Evolutionary conservation across 2,329 filamentous ascomycete genomes (phyloP).

Genomic region (Gyromitra esculenta): DNA sequence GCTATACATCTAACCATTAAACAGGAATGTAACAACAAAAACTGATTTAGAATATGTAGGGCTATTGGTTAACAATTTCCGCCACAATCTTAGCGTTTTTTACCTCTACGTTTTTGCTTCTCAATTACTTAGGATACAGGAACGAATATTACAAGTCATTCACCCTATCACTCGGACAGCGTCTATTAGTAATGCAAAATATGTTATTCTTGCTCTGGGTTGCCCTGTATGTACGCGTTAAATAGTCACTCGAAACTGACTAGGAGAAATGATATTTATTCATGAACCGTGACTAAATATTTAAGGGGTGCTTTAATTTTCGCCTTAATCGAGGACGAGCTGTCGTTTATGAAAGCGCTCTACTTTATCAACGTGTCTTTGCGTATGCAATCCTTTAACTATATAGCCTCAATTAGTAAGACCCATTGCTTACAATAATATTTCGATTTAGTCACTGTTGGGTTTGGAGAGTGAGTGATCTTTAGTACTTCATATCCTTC

Average conservation of each 20-base stretch:
- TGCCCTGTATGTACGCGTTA: constrained; percentile 15
- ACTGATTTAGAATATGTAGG: background rate
- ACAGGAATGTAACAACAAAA: background rate
- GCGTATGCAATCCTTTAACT: background rate
- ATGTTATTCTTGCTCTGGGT: constrained; percentile 30
- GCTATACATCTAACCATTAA: no score
- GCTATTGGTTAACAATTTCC: constrained; percentile 32
- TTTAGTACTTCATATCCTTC: background rate
- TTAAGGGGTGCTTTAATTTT: constrained; percentile 20
- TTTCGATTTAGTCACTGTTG: constrained; percentile 15
- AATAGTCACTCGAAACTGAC: background rate
- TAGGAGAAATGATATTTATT: background rate
- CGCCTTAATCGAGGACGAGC: constrained; percentile 20
- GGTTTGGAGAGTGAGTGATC: constrained; percentile 32
- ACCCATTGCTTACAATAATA: background rate
- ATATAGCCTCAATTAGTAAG: no score
- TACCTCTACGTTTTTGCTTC: constrained; percentile 15
- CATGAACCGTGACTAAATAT: background rate
- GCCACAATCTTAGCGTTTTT: constrained; percentile 14
- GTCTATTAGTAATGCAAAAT: constrained; percentile 31
- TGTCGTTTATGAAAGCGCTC: constrained; percentile 26
- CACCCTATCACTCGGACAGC: constrained; percentile 20
- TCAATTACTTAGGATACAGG: constrained; percentile 26
- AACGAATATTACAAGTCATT: constrained; percentile 31
- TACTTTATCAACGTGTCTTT: constrained; percentile 33